Conservation (phyloP, 805 yeast genomes). For the Candida quercuum region DNA sequence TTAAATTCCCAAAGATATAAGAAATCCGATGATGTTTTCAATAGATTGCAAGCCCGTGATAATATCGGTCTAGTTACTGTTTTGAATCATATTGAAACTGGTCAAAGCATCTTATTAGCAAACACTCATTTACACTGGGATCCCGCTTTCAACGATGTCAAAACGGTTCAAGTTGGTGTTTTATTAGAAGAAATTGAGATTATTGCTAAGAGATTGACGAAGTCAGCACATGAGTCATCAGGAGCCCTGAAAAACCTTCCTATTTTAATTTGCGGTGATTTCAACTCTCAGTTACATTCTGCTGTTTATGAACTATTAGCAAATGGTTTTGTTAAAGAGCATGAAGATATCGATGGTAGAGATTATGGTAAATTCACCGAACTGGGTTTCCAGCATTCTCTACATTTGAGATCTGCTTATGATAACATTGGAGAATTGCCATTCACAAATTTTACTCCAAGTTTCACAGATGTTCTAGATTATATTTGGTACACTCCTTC, state of each 20-base stretch:
- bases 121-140: conserved; percentile 99
- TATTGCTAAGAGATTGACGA: conserved; percentile 37
- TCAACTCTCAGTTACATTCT: conserved; percentile 79
- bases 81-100: conserved; percentile 67
- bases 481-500: conserved; percentile 92
- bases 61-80: conserved; percentile 78
- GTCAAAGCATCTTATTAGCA: conserved; percentile 67
- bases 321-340: conserved; percentile 73
- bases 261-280: conserved; percentile 90
- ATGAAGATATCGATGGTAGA: conserved; percentile 76
- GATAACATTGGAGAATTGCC: conserved; percentile 83
- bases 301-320: conserved; percentile 91
- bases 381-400: conserved; percentile 78
- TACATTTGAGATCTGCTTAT: conserved; percentile 82
- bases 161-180: conserved; percentile 91
- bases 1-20: conserved; percentile 81
- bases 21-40: conserved; percentile 90
- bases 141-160: conserved; percentile 93
- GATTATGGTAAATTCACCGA: conserved; percentile 90
- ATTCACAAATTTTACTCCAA: conserved; percentile 91
- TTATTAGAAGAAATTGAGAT: conserved; percentile 81
- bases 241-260: conserved; percentile 55
- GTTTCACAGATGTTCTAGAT: conserved; percentile 89
- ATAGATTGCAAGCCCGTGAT: conserved; percentile 94
- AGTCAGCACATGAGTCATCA: conserved; percentile 32